Base-by-base conservation (phyloP, 108 stramenopile genomes). In the Aurantiochytrium sp. region DNA sequence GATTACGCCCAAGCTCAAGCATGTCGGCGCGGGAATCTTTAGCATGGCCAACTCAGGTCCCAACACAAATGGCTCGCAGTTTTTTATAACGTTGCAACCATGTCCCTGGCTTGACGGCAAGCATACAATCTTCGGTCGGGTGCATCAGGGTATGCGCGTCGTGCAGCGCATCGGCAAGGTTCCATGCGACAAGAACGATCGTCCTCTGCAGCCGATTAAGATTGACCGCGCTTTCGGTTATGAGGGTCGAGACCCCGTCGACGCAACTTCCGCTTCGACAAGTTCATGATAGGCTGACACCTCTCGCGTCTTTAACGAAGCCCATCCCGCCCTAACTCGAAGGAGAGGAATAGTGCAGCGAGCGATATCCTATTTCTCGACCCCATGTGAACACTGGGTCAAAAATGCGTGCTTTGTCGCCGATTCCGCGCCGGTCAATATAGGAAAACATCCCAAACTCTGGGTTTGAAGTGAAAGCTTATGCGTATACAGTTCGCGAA, bases 41-140 rank as follows among this genome's bases (percentile, higher is more conserved):
- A 47, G 49, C 44, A 88, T 90, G 92, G 97, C 97, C 44, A 97
- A 97, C 90, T 92, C 94, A 42, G 97, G 97, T 6, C 90, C 90
- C 28, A 88, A 97, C 90, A 96, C 97, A n/a, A 97, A 97, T 83
- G 95, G 96, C 8, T 93, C 93, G 71, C 97, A 97, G 89, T 97
- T 97, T 88, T 97, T 96, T 89, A 94, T 97, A 44, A 92, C 92
- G 6, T 89, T 92, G 6, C 91, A 89, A 5, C 92, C 92, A 18
- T 91, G 90, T 12, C 87, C 90, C 5, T 92, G 92, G 92, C 87
- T 92, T 12, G 92, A 92, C 44, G 91, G 91, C 43, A 91, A 91
- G 72, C 91, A 91, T 69, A 88, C 90, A 12, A 90, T 91, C 5
- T 91, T 91, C 47, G 91, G 91, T 6, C n/a, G 90, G 21, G 49